Base-by-base conservation (phyloP, 352 stramenopile species). In the Plasmopara halstedii region DNA sequence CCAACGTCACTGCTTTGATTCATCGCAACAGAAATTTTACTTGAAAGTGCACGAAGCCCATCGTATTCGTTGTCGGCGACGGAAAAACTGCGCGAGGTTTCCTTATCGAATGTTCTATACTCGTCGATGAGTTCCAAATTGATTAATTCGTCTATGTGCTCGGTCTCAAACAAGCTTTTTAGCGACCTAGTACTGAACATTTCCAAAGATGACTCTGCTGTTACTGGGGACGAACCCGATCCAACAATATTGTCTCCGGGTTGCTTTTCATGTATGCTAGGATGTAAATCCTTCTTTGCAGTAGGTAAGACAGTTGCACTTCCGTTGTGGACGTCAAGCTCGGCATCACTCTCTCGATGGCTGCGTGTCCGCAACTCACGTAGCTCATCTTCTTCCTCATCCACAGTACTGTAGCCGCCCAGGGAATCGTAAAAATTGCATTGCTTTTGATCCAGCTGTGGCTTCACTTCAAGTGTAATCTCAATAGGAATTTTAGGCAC, bases 381-480 rank as follows among this genome's bases (percentile, higher is more conserved):
- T 15, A 69, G 31, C 27, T 69, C 63, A 27, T 70, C 63, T 2
- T 73, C 63, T 29, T 73, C 63, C 42, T 73, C 59, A 49, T 73
- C 63, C 37, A 70, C 48, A 23, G 63, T 73, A 42, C 51, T 73
- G 59, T 73, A 73, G 13, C 63, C 63, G 6, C 63, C 63, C 18
- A 69, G 36, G 6, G 63, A 73, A 19, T 69, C 63, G 51, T 64
- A 63, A 38, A 69, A 69, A 31, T 63, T 35, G 23, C 56, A 43
- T 36, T 65, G 56, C 41, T 65, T 69, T 26, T 68, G 55, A 39
- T 64, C 59, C 22, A 69, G 39, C 35, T 62, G 50, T 10, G 41
- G 27, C 34, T 69, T 46, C 4, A 53, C 41, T 23, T 64, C 43
- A 43, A 56, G 42, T 40, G 46, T 35, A 13, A 69, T 34, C 18